Evolutionary conservation across 441 rosid genomes (phyloP).

Genomic region (Biscutella laevigata): DNA sequence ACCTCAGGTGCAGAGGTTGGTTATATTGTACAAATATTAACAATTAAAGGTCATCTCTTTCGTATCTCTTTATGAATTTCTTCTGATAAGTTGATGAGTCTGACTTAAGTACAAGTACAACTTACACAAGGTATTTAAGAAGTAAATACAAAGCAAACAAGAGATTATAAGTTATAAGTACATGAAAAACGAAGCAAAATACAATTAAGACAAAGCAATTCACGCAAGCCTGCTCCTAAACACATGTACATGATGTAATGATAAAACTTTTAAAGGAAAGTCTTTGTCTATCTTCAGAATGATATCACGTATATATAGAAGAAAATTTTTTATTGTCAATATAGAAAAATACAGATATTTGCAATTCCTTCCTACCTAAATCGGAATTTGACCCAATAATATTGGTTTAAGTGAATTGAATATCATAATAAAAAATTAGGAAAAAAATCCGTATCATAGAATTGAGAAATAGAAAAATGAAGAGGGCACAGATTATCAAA

Average conservation of each 20-base stretch:
- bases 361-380: background rate
- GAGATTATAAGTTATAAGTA: too few species aligned
- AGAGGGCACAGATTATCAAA: too few species aligned
- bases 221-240: background rate
- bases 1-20: constrained; percentile 18
- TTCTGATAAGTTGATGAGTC: background rate
- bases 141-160: too few species aligned
- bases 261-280: too few species aligned
- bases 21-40: background rate
- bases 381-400: background rate
- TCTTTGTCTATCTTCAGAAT: background rate
- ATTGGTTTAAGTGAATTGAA: too few species aligned
- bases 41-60: background rate
- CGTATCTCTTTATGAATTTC: background rate
- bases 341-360: background rate
- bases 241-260: background rate
- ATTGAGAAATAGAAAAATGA: background rate
- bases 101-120: too few species aligned
- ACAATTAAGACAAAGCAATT: too few species aligned
- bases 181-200: too few species aligned
- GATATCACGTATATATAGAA: background rate
- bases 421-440: too few species aligned
- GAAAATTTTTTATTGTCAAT: too few species aligned
- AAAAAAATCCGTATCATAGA: too few species aligned
- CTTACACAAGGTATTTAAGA: too few species aligned